Evolutionary conservation across 208 protist genomes (phyloP).

Genomic region (Leishmania martiniquensis): DNA sequence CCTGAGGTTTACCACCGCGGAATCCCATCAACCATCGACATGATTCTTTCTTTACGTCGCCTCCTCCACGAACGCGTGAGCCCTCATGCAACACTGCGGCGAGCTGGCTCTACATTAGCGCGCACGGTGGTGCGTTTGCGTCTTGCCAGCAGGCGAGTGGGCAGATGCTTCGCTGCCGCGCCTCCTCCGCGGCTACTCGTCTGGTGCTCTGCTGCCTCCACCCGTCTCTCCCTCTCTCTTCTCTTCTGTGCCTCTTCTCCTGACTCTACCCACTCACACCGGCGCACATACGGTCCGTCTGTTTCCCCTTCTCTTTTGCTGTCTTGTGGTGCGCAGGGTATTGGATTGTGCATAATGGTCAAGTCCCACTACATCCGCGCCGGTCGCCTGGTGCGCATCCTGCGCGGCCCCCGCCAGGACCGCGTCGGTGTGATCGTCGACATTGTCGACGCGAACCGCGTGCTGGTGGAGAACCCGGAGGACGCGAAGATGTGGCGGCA

Average conservation of each 20-base stretch:
- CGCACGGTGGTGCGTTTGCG: conserved; percentile 1
- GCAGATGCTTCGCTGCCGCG: not conserved
- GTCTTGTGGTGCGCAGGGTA: conserved; percentile 22
- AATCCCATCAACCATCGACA: not conserved
- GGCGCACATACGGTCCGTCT: conserved; percentile 2
- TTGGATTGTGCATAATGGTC: conserved; percentile 56
- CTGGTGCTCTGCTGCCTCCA: not conserved
- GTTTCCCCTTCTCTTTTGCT: conserved; percentile 11
- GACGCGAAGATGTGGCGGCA: conserved; percentile 92
- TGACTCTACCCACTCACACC: conserved; percentile 6
- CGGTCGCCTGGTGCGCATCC: conserved; percentile 65
- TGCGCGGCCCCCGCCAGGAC: conserved; percentile 64
- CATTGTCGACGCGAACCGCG: conserved; percentile 91
- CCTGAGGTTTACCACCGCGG: not conserved
- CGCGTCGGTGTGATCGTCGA: conserved; percentile 80
- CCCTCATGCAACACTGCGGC: not conserved
- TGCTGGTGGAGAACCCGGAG: conserved; percentile 90
- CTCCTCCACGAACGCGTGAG: not conserved
- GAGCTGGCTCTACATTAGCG: not conserved
- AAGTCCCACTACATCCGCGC: conserved; percentile 62
- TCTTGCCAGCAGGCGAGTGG: not conserved
- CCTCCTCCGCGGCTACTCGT: not conserved
- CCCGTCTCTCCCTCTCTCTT: not conserved
- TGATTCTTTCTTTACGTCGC: not conserved
- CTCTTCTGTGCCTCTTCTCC: not conserved